Base-by-base conservation (phyloP, 2,329 filamentous ascomycete species). In the Dothistroma pini region DNA sequence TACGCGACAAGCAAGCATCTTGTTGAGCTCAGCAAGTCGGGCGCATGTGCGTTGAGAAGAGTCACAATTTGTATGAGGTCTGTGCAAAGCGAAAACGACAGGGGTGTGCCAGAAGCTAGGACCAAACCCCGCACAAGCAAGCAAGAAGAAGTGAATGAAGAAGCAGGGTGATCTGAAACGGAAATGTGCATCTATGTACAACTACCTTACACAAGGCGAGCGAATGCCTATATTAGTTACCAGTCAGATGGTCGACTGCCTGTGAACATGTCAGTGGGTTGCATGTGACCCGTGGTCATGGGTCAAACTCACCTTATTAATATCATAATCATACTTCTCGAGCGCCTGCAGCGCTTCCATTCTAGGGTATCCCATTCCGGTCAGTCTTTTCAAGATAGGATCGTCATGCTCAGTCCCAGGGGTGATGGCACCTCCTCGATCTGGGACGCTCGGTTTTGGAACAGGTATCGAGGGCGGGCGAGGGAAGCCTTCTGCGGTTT, bases 301-400 rank as follows among this genome's bases (percentile, higher is more conserved):
- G 8, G 5, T n/a, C 41, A 1, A 9, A 80, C 86, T 79, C 78
- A 96, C 93, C 85, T 90, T 91, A 77, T 96, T 92, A 74, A 97
- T 83, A 75, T 97, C 95, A 77, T 97, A 97, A 78, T 97, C 92
- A 74, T 90, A 96, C 75, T 93, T 93, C 80, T 97, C 93, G 73
- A 97, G 78, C 25, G 95, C 93, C 54, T 82, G 81, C 38, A 97
- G 78, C 16, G 91, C 89, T 55, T 90, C 86, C 8, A 81, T 79
- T 32, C 93, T 83, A 4, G 86, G 78, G 73, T 96, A 97, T 0
- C 93, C 93, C 92, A 97, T 96, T 10, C 85, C 83, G 0, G 91
- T 96, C 71, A 97, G 76, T 68, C 92, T 88, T 80, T 96, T 96
- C 67, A 97, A 78, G 59, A 96, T 93, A 9, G 91, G 89, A 72